Conservation (phyloP, 192 early-diverging fungal species). For the Entophlyctis luteolus region DNA sequence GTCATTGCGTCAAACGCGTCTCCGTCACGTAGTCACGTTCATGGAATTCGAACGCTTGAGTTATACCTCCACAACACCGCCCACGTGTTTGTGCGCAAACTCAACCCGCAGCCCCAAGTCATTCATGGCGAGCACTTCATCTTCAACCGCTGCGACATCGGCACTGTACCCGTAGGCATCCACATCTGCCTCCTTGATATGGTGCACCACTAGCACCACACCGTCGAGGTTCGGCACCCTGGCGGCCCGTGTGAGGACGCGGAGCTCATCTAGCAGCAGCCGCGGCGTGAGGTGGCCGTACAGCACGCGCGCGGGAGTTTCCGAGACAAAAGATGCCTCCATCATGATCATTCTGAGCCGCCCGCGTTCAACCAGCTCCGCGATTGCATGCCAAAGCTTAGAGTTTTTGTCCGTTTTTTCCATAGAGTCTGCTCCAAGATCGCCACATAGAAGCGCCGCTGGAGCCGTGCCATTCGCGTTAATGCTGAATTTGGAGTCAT, state of each 20-base stretch:
- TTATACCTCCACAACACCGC: neutral
- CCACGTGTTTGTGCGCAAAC: neutral
- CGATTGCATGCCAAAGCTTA: conserved; percentile 7
- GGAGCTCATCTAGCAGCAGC: conserved; percentile 9
- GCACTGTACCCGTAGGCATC: neutral
- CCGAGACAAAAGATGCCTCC: conserved; percentile 13
- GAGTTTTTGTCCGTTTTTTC: neutral
- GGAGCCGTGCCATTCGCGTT: no score
- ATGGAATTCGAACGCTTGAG: no score
- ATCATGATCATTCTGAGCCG: conserved; percentile 14
- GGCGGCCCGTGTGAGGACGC: neutral
- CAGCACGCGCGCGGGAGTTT: neutral
- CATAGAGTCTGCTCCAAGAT: conserved; percentile 7
- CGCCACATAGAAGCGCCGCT: conserved; percentile 12
- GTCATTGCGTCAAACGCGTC: no score
- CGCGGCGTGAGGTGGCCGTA: conserved; percentile 23
- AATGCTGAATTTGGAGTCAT: neutral
- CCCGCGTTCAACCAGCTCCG: neutral
- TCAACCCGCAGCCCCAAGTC: neutral
- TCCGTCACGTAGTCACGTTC: no score
- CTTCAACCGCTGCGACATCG: neutral
- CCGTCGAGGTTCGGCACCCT: neutral
- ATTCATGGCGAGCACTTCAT: neutral
- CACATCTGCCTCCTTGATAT: conserved; percentile 5
- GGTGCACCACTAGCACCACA: neutral